Evolutionary conservation across 768 basidiomycete species (phyloP).

Genomic region (Lactarius trivialis): DNA sequence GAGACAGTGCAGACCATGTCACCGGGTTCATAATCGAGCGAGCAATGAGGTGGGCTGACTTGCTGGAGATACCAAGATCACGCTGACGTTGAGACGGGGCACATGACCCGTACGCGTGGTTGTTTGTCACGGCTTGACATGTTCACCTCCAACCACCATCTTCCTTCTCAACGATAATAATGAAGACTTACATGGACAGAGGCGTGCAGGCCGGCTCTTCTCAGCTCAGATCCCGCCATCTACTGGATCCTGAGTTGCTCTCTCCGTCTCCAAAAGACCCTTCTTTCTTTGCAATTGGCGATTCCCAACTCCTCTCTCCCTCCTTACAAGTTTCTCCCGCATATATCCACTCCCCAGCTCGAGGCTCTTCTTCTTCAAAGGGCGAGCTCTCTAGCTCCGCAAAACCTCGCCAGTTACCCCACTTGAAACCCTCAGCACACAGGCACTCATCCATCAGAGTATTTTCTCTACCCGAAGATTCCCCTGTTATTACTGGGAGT

Average conservation of each 20-base stretch:
- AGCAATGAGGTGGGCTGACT: background rate
- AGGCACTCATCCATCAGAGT: conserved; percentile 9
- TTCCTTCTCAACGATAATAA: background rate
- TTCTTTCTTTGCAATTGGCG: background rate
- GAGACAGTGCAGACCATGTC: conserved; percentile 14
- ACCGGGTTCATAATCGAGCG: background rate
- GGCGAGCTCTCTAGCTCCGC: background rate
- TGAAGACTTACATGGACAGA: conserved; percentile 19
- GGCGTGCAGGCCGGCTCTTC: conserved; percentile 22
- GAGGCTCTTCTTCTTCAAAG: background rate
- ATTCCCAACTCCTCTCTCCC: background rate
- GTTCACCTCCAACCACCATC: conserved; percentile 3
- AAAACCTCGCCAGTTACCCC: conserved; percentile 21
- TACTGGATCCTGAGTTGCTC: background rate
- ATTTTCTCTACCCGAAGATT: conserved; percentile 22
- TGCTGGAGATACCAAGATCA: background rate
- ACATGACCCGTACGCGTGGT: conserved; percentile 17
- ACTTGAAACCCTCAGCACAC: conserved; percentile 13
- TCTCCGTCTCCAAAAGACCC: background rate
- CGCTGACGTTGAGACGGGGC: background rate
- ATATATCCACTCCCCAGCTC: conserved; percentile 14
- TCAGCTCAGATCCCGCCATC: background rate
- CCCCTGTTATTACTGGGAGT: background rate
- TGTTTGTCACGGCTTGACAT: conserved; percentile 7
- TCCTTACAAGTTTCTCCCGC: conserved; percentile 17